A percentile compares a stretch with the other conserved stretches of the same genome.
phyloP scores from a whole-genome alignment of 2,329 filamentous ascomycete genomes.

The Epichloe amarillans region DNA sequence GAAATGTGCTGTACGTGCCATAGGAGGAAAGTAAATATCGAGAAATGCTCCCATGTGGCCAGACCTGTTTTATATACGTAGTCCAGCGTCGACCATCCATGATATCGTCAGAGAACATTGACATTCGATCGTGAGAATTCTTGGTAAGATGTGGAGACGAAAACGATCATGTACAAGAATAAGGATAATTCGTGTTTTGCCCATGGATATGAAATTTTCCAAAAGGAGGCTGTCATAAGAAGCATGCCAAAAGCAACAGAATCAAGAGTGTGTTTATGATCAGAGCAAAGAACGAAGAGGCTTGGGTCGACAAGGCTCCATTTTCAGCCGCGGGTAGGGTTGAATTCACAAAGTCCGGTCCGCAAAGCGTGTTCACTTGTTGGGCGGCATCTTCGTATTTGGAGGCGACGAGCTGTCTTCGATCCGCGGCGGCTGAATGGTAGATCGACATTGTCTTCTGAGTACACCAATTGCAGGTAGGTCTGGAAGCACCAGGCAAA shows the following conservation, averaged over 20 bases:
- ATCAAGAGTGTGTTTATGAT: conserved; percentile 7
- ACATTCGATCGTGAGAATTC: too few species aligned
- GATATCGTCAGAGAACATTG: too few species aligned
- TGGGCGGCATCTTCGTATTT: conserved; percentile 61
- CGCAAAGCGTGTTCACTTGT: conserved; percentile 56
- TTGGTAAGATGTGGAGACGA: too few species aligned
- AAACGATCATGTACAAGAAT: background rate
- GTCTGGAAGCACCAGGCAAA: conserved; percentile 53
- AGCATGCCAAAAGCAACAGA: conserved; percentile 8
- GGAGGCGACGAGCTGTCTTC: conserved; percentile 49
- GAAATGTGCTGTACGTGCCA: background rate
- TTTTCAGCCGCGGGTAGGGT: conserved; percentile 29
- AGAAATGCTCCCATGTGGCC: background rate
- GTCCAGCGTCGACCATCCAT: too few species aligned
- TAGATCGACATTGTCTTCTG: conserved; percentile 73
- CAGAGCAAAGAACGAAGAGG: conserved; percentile 7
- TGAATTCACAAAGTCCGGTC: conserved; percentile 42
- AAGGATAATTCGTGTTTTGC: background rate
- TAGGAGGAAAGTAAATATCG: background rate
- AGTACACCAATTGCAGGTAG: conserved; percentile 65
- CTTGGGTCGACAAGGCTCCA: conserved; percentile 6
- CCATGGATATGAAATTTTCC: background rate
- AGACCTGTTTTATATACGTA: too few species aligned
- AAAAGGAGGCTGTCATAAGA: conserved; percentile 9
- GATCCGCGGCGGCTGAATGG: conserved; percentile 52